Base-by-base conservation (phyloP, 208 protist genomes). In the Wallacemonas collosoma region DNA sequence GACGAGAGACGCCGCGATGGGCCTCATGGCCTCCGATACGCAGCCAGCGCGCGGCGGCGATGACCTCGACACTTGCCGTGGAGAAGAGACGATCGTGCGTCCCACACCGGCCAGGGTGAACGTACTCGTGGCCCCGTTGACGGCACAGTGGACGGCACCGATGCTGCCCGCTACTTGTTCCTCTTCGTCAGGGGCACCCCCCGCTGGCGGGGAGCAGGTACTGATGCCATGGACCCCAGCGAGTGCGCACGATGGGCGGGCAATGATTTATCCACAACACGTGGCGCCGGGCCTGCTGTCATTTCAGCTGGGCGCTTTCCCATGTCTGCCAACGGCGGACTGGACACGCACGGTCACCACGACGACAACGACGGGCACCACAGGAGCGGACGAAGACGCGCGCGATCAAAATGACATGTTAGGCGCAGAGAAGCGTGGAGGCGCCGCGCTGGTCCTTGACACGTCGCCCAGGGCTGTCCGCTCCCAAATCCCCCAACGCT, bases 131-230 rank as follows among this genome's bases (percentile, higher is more conserved):
- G 8, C 7, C 14, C 60, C 60, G 14, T n/a, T 65, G 60, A 65
- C 60, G 60, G 60, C 60, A 6, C 60, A 65, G 43, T 65, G 60
- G 60, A 65, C 60, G 43, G 15, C 60, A 17, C 60, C 60, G 41
- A 45, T 65, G 41, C n/a, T 14, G 17, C 60, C 60, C 43, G 36
- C 43, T 8, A 41, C 36, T n/a, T 5, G 1, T 9, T 1, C n/a
- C 53, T 15, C n/a, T 58, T 26, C 26, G 26, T 26, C 26, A 26
- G 53, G 56, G 36, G 35, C 26, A 6, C 1, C 36, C 36, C 36
- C 8, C 43, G 45, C 45, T 6, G 45, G 45, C 53, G 43, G 60
- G 8, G 60, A 45, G 41, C 60, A 50, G 60, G 11, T 65, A 6
- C 41, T 65, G 15, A 65, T 65, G 60, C 60, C 60, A 14, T 50